A percentile compares a stretch with the other conserved stretches of the same genome.
Evolutionary conservation across 495 filamentous ascomycete species (phyloP).

Genomic region (Aspergillus indologenus): DNA sequence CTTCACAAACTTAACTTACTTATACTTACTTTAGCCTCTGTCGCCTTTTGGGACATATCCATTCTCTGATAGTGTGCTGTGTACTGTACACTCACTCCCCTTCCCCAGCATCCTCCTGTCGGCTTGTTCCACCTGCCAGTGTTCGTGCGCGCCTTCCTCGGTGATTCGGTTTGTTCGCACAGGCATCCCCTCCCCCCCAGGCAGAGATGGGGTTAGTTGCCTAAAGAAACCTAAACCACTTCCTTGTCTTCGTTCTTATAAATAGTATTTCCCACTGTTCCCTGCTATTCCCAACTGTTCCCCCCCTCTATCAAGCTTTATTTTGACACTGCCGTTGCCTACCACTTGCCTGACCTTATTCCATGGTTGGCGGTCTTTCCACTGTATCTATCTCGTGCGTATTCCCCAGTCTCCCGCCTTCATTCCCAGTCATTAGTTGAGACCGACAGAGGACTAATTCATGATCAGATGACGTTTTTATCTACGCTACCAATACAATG

Average conservation of each 20-base stretch:
- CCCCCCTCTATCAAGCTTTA: background rate
- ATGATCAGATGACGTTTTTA: constrained; percentile 25
- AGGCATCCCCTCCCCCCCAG: too few relatives aligned
- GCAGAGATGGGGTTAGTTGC: constrained; percentile 8
- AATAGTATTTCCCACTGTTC: background rate
- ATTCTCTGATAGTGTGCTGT: background rate
- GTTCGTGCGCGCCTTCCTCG: constrained; percentile 7
- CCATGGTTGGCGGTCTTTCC: background rate
- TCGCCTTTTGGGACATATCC: background rate
- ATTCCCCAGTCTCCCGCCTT: background rate
- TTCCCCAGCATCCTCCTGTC: too few relatives aligned
- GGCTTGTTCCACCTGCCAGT: background rate
- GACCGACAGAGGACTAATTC: constrained; percentile 8
- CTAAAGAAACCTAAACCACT: constrained; percentile 7
- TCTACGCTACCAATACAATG: constrained; percentile 21
- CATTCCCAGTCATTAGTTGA: background rate
- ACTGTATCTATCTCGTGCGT: background rate
- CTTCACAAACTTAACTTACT: background rate
- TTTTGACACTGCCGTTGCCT: background rate
- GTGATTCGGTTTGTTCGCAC: background rate
- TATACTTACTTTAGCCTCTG: background rate
- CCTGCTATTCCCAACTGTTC: background rate
- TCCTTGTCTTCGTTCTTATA: background rate
- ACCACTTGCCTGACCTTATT: too few relatives aligned
- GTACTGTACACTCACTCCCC: too few relatives aligned